Conservation (phyloP, 805 yeast species). For the Zygosaccharomyces bisporus region DNA sequence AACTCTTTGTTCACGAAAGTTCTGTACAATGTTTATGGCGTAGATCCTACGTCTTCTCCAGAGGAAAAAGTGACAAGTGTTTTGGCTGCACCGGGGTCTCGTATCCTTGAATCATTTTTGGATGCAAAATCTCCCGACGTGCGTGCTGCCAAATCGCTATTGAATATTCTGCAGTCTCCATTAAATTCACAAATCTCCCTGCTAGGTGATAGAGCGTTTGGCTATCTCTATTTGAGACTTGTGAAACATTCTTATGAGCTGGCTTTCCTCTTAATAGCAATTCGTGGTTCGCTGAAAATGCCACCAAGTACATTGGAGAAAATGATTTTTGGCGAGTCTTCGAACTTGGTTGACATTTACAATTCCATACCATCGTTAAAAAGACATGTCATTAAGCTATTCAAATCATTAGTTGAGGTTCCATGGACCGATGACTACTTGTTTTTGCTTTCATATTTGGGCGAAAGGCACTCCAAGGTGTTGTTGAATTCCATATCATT, state of each 20-base stretch:
- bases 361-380: conserved; percentile 48
- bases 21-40: conserved; percentile 51
- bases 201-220: conserved; percentile 37
- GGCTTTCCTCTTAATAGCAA: conserved; percentile 51
- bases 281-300: conserved; percentile 48
- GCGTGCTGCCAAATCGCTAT: conserved; percentile 36
- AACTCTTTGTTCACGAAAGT: conserved; percentile 54
- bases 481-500: conserved; percentile 56
- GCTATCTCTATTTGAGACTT: conserved; percentile 36
- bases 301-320: conserved; percentile 65
- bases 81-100: conserved; percentile 48
- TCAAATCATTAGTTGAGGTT: conserved; percentile 55
- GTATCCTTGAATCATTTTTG: conserved; percentile 55
- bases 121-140: conserved; percentile 46
- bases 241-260: conserved; percentile 50
- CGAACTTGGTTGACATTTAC: conserved; percentile 56
- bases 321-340: conserved; percentile 51
- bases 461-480: conserved; percentile 55
- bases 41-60: conserved; percentile 41
- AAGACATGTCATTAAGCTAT: conserved; percentile 48
- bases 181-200: conserved; percentile 15
- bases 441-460: conserved; percentile 77
- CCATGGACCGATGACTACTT: conserved; percentile 62
- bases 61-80: conserved; percentile 45
- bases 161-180: conserved; percentile 20